A percentile compares a stretch with the other conserved stretches of the same genome.
phyloP scores from a whole-genome alignment of 495 filamentous ascomycete genomes.

The Trichoderma orchidacearum region DNA sequence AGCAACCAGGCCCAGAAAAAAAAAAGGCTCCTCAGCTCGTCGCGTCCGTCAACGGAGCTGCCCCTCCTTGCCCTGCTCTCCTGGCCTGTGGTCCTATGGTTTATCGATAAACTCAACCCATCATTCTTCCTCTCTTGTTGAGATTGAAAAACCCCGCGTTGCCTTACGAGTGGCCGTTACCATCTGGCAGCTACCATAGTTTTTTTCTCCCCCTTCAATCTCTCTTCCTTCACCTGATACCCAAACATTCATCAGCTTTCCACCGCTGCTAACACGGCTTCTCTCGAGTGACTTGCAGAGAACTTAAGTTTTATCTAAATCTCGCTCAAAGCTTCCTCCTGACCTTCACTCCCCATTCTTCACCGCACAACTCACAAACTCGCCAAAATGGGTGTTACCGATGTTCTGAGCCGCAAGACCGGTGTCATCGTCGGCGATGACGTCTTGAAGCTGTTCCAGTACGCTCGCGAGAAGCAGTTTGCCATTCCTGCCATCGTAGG shows the following conservation, averaged over 20 bases:
- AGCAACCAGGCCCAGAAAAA: neutral
- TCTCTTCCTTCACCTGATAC: neutral
- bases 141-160: neutral
- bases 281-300: neutral
- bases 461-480: constrained; percentile 70
- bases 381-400: constrained; percentile 47
- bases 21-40: neutral
- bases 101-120: no score
- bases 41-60: neutral
- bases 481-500: constrained; percentile 84
- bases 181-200: neutral
- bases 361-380: constrained; percentile 9
- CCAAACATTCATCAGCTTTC: neutral
- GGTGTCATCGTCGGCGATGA: constrained; percentile 85
- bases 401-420: constrained; percentile 59
- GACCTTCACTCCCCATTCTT: neutral
- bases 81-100: neutral
- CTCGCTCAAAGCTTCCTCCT: neutral
- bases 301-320: neutral
- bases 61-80: neutral
- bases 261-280: neutral
- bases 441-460: constrained; percentile 71
- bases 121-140: neutral
- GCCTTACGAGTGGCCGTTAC: neutral
- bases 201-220: neutral